Percentiles rank a stretch among this genome's conserved stretches.
phyloP scores from a whole-genome alignment of 176 grass and related monocot species.

The Musa beccarii region DNA sequence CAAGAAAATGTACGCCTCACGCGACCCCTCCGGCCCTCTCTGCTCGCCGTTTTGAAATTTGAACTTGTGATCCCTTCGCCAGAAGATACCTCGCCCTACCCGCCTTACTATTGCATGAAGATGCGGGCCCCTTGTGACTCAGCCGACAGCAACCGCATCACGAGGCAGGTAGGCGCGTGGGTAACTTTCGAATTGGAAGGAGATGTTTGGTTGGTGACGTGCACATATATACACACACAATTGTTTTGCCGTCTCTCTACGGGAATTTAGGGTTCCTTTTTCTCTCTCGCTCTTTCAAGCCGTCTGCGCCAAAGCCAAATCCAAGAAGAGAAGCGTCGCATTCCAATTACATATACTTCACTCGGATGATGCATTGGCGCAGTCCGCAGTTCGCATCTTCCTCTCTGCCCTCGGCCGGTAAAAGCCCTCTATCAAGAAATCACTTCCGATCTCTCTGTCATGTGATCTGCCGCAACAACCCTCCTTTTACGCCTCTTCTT shows the following conservation, averaged over 20 bases:
- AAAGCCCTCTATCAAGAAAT: neutral
- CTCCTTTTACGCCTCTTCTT: neutral
- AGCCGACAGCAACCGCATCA: no score
- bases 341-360: neutral
- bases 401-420: neutral
- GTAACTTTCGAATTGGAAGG: no score
- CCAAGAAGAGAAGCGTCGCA: neutral
- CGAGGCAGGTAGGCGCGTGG: no score
- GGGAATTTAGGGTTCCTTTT: conserved; percentile 4
- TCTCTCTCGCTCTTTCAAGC: neutral
- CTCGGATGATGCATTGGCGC: neutral
- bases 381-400: neutral
- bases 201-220: no score
- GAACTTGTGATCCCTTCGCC: no score
- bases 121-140: no score
- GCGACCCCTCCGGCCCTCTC: no score
- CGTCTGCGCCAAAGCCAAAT: conserved; percentile 4
- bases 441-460: neutral
- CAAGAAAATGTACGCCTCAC: no score
- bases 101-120: no score
- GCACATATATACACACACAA: neutral
- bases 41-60: no score
- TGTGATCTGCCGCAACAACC: neutral
- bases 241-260: neutral
- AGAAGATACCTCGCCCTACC: no score